These are phyloP conservation scores for Monosporascus sp. DNA, from an alignment of 2,329 filamentous ascomycete species.

Conservation along the genomic window DNA sequence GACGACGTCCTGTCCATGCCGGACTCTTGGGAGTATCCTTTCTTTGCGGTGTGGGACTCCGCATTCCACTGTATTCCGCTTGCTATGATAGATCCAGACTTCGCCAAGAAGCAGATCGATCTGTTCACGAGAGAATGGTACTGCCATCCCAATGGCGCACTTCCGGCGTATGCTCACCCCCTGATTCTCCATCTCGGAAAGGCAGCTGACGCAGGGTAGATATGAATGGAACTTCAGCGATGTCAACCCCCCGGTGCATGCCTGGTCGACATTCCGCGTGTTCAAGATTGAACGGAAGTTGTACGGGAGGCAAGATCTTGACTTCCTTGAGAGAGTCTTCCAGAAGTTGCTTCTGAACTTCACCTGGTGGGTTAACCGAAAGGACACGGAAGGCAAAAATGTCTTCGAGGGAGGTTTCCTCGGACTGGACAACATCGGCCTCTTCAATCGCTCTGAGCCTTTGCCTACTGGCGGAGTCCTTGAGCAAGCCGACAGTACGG, in stretches of 20 bases:
- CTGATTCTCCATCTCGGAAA: not conserved
- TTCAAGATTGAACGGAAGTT: slow-evolving; percentile 99
- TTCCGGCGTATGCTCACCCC: slow-evolving; percentile 63
- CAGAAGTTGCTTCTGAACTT: slow-evolving; percentile 95
- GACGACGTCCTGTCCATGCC: slow-evolving; percentile 97
- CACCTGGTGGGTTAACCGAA: slow-evolving; percentile 99
- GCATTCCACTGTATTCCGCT: slow-evolving; percentile 95
- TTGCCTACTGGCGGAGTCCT: slow-evolving; percentile 88
- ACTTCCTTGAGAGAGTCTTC: slow-evolving; percentile 94
- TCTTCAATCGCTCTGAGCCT: slow-evolving; percentile 96
- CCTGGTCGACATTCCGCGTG: slow-evolving; percentile 89
- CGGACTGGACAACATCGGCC: slow-evolving; percentile 91
- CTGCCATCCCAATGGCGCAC: slow-evolving; percentile 93
- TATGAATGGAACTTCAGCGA: slow-evolving; percentile 98
- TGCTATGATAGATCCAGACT: slow-evolving; percentile 96
- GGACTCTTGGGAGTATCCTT: slow-evolving; percentile 97
- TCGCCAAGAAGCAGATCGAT: slow-evolving; percentile 96
- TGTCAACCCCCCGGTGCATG: slow-evolving; percentile 93
- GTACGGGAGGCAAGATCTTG: slow-evolving; percentile 89
- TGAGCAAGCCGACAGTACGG: slow-evolving; percentile 95
- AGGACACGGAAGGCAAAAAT: slow-evolving; percentile 91
- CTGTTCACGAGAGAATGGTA: slow-evolving; percentile 97
- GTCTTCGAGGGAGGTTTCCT: slow-evolving; percentile 96
- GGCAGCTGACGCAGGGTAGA: slow-evolving; percentile 27
- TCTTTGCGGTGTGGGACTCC: slow-evolving; percentile 96